phyloP scores from a whole-genome alignment of 768 basidiomycete genomes.

The Baorangia bicolor region DNA sequence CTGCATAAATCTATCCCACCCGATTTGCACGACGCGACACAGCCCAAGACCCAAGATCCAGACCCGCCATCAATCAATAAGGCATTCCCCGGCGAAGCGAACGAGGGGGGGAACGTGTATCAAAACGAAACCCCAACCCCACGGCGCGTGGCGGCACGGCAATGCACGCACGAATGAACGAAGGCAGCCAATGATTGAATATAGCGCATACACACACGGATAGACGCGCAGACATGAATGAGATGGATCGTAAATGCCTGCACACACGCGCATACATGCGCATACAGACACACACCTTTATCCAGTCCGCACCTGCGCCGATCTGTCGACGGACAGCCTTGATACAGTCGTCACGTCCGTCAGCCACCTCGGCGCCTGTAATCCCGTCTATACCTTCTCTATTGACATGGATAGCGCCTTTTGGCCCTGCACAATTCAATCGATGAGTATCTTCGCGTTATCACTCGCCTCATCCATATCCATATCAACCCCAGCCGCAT shows the following conservation, averaged over 20 bases:
- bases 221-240: not conserved
- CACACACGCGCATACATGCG: slow-evolving; percentile 7
- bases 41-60: not conserved
- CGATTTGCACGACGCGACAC: not conserved
- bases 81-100: not conserved
- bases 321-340: slow-evolving; percentile 59
- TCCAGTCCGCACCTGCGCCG: slow-evolving; percentile 66
- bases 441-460: slow-evolving; percentile 1
- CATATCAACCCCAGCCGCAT: not conserved
- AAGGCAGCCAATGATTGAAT: too few relatives aligned
- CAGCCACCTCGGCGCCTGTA: slow-evolving; percentile 56
- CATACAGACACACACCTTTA: slow-evolving; percentile 44
- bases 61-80: not conserved
- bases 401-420: slow-evolving; percentile 43
- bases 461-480: not conserved
- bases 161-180: not conserved
- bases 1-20: slow-evolving; percentile 48
- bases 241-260: not conserved
- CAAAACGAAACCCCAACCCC: slow-evolving; percentile 8
- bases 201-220: too few relatives aligned
- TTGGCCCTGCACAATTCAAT: slow-evolving; percentile 44
- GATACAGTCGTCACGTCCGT: slow-evolving; percentile 55
- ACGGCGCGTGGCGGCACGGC: not conserved
- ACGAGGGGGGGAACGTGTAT: slow-evolving; percentile 11
- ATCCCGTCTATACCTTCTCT: slow-evolving; percentile 55